Conservation (phyloP, 2,329 filamentous ascomycete genomes). For the Monilinia polystroma region DNA sequence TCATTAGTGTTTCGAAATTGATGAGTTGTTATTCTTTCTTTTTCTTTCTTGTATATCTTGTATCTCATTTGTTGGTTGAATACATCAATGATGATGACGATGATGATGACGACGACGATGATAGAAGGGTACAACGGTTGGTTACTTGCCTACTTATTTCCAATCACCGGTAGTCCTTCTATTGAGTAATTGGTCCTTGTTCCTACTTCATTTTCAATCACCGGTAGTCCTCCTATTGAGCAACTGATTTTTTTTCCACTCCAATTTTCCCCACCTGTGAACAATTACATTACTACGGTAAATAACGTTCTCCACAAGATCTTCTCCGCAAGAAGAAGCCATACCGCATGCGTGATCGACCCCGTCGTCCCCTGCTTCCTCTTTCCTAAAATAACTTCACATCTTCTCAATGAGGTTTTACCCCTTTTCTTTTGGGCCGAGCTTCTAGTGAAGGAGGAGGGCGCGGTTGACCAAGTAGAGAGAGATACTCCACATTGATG, state of each 20-base stretch:
- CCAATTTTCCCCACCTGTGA: too few species aligned
- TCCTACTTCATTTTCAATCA: neutral
- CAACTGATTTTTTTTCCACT: too few species aligned
- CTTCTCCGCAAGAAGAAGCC: neutral
- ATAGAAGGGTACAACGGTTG: too few species aligned
- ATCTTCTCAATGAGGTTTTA: neutral
- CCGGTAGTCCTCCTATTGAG: neutral
- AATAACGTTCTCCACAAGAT: too few species aligned
- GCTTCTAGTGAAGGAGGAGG: too few species aligned
- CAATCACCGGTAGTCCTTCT: neutral
- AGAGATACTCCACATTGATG: too few species aligned
- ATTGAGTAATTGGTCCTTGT: neutral
- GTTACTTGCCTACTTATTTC: neutral
- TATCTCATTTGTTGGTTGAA: neutral
- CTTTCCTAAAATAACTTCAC: neutral
- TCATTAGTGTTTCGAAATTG: neutral
- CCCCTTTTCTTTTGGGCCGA: too few species aligned
- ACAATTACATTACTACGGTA: too few species aligned
- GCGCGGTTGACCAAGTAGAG: too few species aligned
- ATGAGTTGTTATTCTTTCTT: neutral
- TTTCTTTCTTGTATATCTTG: too few species aligned
- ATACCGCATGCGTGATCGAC: neutral
- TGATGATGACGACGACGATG: neutral
- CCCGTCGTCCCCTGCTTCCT: neutral
- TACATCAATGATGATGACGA: neutral